A percentile compares a stretch with the other conserved stretches of the same genome.
phyloP scores from a whole-genome alignment of 106 monocot genomes.

The Dendrobium officinale region DNA sequence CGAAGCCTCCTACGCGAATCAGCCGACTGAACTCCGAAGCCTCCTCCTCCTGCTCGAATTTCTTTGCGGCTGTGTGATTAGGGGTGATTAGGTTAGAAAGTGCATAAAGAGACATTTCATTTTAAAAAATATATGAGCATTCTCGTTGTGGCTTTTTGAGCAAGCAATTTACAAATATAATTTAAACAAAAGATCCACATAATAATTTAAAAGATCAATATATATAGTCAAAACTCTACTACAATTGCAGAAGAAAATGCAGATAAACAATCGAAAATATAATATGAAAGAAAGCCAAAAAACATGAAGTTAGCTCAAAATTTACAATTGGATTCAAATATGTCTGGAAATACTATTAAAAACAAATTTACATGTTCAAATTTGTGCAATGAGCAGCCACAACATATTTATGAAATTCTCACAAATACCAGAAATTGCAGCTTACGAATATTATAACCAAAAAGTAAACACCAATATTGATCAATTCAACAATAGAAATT shows the following conservation, averaged over 20 bases:
- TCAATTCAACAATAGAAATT: neutral
- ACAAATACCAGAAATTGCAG: neutral
- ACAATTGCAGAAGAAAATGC: neutral
- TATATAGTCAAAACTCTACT: neutral
- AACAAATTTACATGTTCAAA: neutral
- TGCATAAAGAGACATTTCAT: constrained; percentile 34
- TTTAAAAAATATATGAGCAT: constrained; percentile 55
- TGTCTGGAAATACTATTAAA: neutral
- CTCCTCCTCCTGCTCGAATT: too few species aligned
- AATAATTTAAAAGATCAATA: neutral
- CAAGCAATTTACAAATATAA: constrained; percentile 8
- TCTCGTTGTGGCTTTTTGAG: constrained; percentile 38
- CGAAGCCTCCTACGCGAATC: too few species aligned
- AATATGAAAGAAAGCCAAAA: neutral
- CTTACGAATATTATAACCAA: neutral
- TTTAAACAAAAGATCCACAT: neutral
- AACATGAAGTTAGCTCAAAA: neutral
- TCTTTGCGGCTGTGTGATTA: too few species aligned
- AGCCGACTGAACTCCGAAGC: too few species aligned
- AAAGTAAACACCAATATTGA: neutral
- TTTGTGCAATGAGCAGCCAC: neutral
- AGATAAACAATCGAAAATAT: neutral
- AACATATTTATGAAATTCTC: neutral
- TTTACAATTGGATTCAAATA: neutral
- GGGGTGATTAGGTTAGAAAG: constrained; percentile 17